Conservation (phyloP, 768 basidiomycete genomes). For the Plicaturopsis crispa region DNA sequence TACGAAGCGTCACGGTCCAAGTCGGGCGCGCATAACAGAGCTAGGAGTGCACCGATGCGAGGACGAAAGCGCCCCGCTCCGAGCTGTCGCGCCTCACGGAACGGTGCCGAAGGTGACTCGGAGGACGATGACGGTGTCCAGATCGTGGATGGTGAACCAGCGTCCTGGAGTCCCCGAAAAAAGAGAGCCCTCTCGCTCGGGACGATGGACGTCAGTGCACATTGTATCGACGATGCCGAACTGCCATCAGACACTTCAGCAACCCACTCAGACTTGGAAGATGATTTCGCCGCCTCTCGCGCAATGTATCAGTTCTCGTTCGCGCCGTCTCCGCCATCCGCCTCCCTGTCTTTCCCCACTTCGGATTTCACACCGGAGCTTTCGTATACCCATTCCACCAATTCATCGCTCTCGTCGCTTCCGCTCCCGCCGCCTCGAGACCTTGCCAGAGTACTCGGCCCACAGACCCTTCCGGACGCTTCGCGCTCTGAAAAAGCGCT, state of each 20-base stretch:
- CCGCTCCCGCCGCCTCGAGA: constrained; percentile 12
- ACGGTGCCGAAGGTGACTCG: constrained; percentile 20
- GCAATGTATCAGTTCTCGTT: neutral
- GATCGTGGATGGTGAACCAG: constrained; percentile 39
- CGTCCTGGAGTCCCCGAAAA: constrained; percentile 18
- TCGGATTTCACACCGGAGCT: constrained; percentile 23
- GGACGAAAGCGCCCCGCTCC: constrained; percentile 32
- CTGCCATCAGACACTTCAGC: constrained; percentile 17
- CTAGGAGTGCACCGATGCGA: constrained; percentile 32
- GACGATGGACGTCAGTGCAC: constrained; percentile 30
- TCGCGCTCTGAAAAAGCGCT: constrained; percentile 52
- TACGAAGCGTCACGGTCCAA: constrained; percentile 50
- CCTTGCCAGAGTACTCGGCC: constrained; percentile 7
- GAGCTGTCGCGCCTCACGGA: constrained; percentile 10
- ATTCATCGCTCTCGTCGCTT: constrained; percentile 33
- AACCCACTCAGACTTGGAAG: constrained; percentile 28
- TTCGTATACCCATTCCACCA: constrained; percentile 28
- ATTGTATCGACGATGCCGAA: constrained; percentile 9
- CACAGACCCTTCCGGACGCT: constrained; percentile 18
- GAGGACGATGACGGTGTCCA: constrained; percentile 52
- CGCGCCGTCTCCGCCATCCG: constrained; percentile 5
- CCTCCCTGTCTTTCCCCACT: constrained; percentile 7
- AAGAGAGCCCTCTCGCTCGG: constrained; percentile 40
- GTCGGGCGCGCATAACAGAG: constrained; percentile 26
- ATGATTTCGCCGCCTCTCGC: constrained; percentile 7